Conservation (phyloP, 176 grass and related monocot genomes). For the Oryza punctata region DNA sequence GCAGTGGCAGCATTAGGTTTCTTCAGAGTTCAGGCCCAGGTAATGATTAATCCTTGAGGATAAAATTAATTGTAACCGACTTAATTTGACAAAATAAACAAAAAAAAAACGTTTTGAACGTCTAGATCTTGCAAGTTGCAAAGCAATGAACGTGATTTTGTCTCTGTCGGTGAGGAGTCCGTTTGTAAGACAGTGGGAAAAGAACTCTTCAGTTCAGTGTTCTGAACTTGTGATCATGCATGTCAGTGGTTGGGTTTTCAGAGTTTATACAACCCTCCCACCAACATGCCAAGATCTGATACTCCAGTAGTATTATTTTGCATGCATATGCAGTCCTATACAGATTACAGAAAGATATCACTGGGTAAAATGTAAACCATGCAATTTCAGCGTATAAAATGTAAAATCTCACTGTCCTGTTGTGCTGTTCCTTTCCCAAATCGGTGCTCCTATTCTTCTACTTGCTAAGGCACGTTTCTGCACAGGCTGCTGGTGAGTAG, state of each 20-base stretch:
- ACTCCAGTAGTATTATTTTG: neutral
- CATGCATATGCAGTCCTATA: neutral
- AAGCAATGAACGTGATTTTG: neutral
- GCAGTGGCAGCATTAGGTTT: neutral
- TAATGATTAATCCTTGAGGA: neutral
- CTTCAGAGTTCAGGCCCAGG: neutral
- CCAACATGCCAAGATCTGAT: neutral
- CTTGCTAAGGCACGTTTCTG: neutral
- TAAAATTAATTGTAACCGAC: neutral
- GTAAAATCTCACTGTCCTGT: neutral
- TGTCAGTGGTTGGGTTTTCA: constrained; percentile 21
- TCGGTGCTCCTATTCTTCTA: neutral
- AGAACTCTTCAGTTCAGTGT: neutral
- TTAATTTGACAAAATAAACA: neutral
- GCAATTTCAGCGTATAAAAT: neutral
- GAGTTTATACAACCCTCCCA: neutral
- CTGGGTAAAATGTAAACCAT: neutral
- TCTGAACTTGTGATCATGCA: neutral
- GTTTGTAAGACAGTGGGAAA: neutral
- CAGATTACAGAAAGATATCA: neutral
- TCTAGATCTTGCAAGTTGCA: neutral
- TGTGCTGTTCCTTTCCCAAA: neutral
- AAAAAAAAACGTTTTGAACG: neutral
- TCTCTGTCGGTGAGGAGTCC: neutral
- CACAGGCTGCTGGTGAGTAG: neutral